phyloP scores from a whole-genome alignment of 2,329 filamentous ascomycete genomes.

The Arthrobotrys megalospora region DNA sequence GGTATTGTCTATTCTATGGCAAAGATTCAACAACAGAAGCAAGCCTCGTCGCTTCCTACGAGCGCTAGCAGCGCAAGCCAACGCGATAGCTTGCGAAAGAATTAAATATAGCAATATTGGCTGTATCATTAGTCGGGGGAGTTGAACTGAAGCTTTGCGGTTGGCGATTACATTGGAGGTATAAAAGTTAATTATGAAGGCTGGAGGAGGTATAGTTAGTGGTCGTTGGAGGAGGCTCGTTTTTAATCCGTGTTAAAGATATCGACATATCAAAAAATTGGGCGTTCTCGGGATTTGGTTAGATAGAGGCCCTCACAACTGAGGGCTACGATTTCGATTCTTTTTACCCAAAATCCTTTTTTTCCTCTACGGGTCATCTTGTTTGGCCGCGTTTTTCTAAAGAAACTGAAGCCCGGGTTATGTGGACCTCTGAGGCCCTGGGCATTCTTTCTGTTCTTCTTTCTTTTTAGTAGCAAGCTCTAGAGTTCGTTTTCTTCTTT shows the following conservation, averaged over 20 bases:
- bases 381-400: slow-evolving; percentile 8
- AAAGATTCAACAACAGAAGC: slow-evolving; percentile 83
- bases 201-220: neutral
- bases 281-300: slow-evolving; percentile 58
- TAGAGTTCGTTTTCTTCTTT: slow-evolving; percentile 21
- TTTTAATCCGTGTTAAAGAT: slow-evolving; percentile 48
- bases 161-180: slow-evolving; percentile 6
- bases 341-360: slow-evolving; percentile 34
- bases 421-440: neutral
- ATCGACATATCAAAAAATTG: slow-evolving; percentile 49
- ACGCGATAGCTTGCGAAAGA: slow-evolving; percentile 81
- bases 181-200: slow-evolving; percentile 13
- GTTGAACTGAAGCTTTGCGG: neutral
- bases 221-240: neutral
- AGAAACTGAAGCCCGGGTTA: neutral
- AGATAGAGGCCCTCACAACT: slow-evolving; percentile 40
- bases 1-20: slow-evolving; percentile 91
- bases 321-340: slow-evolving; percentile 53
- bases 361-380: slow-evolving; percentile 6
- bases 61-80: slow-evolving; percentile 93
- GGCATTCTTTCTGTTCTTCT: slow-evolving; percentile 3
- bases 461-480: neutral
- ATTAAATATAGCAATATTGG: slow-evolving; percentile 23
- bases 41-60: slow-evolving; percentile 78
- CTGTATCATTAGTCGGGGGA: neutral